These are phyloP conservation scores for Huntiella moniliformis DNA, from an alignment of 2,329 filamentous ascomycete genomes.

Conservation along the genomic window DNA sequence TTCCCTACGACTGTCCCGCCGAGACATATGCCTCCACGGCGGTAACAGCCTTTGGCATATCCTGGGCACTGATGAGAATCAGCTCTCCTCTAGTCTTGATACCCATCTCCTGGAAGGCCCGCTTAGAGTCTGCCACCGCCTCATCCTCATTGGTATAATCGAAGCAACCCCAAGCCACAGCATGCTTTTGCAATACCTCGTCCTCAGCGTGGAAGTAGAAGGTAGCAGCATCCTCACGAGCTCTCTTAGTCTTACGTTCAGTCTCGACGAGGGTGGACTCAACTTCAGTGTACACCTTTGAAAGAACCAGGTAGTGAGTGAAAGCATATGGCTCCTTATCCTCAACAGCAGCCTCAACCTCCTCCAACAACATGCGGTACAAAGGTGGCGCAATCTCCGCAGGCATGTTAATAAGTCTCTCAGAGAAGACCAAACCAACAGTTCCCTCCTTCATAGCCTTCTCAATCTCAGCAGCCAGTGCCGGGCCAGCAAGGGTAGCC, in stretches of 20 bases:
- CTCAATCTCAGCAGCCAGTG: slow-evolving; percentile 21
- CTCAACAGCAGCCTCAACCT: slow-evolving; percentile 72
- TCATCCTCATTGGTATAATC: slow-evolving; percentile 69
- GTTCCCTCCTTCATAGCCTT: slow-evolving; percentile 27
- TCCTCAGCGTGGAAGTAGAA: slow-evolving; percentile 97
- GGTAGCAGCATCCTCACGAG: slow-evolving; percentile 23
- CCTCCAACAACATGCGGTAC: slow-evolving; percentile 85
- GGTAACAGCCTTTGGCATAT: slow-evolving; percentile 58
- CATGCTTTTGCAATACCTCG: slow-evolving; percentile 65
- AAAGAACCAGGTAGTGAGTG: slow-evolving; percentile 78
- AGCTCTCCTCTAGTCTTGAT: slow-evolving; percentile 68
- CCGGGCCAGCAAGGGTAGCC: slow-evolving; percentile 35
- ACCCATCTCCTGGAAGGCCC: slow-evolving; percentile 85
- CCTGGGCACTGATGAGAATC: slow-evolving; percentile 66
- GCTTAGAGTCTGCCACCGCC: slow-evolving; percentile 70
- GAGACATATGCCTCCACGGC: slow-evolving; percentile 57
- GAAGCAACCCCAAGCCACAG: slow-evolving; percentile 49
- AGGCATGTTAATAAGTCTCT: slow-evolving; percentile 94
- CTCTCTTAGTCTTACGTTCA: slow-evolving; percentile 31
- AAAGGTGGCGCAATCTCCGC: slow-evolving; percentile 79
- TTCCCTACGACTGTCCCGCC: slow-evolving; percentile 18
- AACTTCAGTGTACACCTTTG: slow-evolving; percentile 82
- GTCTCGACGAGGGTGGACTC: slow-evolving; percentile 53
- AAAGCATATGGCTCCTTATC: slow-evolving; percentile 88
- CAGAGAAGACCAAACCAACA: slow-evolving; percentile 73